Evolutionary conservation across 225 moss, liverwort and hornwort species (phyloP), one percentile per base, ranked within the genome.

Genomic region (Pseudisothecium myosuroides): DNA sequence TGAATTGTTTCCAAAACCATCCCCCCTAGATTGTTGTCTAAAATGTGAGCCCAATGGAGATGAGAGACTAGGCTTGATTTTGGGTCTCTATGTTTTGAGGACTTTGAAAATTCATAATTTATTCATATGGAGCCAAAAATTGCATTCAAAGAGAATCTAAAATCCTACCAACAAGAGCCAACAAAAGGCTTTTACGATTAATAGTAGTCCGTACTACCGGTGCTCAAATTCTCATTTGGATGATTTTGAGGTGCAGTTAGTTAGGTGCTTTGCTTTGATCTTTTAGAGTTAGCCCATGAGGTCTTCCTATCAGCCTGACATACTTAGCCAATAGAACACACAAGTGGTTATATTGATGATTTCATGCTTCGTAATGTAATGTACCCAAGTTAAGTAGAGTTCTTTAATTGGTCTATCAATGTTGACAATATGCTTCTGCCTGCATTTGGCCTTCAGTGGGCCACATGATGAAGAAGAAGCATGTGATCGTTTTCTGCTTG

Each of bases 41-140:
- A 17, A 27, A 58, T 0, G 0, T 7, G 18, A 28, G 7, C 11
- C 1, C 1, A 0, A 0, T 7, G 0, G 5, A 16, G 5, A 27
- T 28, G 17, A 41, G 3, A 59, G 11, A 11, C 1, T 5, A 10
- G 4, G 8, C 0, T 28, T 0, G 0, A 59, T 39, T 59, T 28
- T 28, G 0, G 7, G 1, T 59, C 2, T 3, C 0, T 5, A 39
- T 2, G 1, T 12, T 0, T 59, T 0, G 0, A 39, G 0, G 18
- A 5, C 39, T 39, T 41, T 28, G 5, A 29, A 29, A 80, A 80
- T 0, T 28, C 4, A 11, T 41, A 80, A 12, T 19, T 7, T 58
- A 59, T 59, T 29, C 59, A 28, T 8, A 59, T 0, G 1, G 17
- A 39, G 59, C 7, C 80, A 28, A 80, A 80, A 80, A 18, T 39